phyloP scores from a whole-genome alignment of 495 filamentous ascomycete genomes.

The Bombardia bombarda region DNA sequence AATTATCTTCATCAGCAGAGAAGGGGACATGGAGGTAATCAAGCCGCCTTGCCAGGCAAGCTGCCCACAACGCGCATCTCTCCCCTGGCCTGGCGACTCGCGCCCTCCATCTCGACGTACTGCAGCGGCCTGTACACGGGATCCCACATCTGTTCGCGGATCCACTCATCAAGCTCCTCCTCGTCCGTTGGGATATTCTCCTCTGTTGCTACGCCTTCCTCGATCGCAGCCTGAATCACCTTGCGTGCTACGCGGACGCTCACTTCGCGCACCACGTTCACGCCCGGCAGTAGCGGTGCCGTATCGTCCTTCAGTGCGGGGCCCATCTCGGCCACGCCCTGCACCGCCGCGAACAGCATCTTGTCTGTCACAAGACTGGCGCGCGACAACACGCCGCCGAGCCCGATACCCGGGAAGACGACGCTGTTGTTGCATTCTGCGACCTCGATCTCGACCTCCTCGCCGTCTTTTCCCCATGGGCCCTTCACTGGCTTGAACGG shows the following conservation, averaged over 20 bases:
- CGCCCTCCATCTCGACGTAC: slow-evolving; percentile 40
- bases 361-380: slow-evolving; percentile 57
- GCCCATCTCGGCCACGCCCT: slow-evolving; percentile 60
- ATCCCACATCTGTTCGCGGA: slow-evolving; percentile 87
- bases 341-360: slow-evolving; percentile 75
- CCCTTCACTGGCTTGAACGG: slow-evolving; percentile 74
- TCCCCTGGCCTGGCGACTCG: slow-evolving; percentile 49
- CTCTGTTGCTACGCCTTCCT: slow-evolving; percentile 58
- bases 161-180: slow-evolving; percentile 65
- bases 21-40: too few species aligned
- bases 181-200: slow-evolving; percentile 52
- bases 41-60: slow-evolving; percentile 2
- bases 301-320: slow-evolving; percentile 50
- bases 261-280: slow-evolving; percentile 64
- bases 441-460: slow-evolving; percentile 51
- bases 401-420: slow-evolving; percentile 80
- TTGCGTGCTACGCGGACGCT: slow-evolving; percentile 70
- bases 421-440: slow-evolving; percentile 90
- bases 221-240: slow-evolving; percentile 64
- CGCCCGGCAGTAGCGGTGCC: slow-evolving; percentile 64
- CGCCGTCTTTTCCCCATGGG: slow-evolving; percentile 44
- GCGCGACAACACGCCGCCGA: slow-evolving; percentile 65
- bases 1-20: too few species aligned
- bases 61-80: slow-evolving; percentile 47
- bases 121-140: slow-evolving; percentile 60